Percentiles rank a stretch among this genome's conserved stretches.
phyloP scores from a whole-genome alignment of 2,329 filamentous ascomycete genomes.

The Aspergillus costaricaensis region DNA sequence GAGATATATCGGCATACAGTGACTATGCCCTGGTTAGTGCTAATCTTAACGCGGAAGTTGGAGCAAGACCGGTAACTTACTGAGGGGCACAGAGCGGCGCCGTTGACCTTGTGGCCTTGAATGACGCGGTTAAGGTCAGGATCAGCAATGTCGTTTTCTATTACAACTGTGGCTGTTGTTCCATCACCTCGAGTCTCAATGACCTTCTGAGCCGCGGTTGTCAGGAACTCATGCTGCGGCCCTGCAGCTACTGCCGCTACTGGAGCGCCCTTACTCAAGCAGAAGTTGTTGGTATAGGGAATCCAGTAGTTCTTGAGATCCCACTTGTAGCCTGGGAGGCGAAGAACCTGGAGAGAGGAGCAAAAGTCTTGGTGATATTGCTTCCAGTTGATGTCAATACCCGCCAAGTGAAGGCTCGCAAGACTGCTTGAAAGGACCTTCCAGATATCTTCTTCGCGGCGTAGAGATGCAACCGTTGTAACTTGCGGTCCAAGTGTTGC shows the following conservation, averaged over 20 bases:
- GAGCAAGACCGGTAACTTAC: slow-evolving; percentile 21
- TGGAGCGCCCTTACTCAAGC: slow-evolving; percentile 36
- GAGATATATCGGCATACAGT: slow-evolving; percentile 42
- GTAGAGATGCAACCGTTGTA: slow-evolving; percentile 51
- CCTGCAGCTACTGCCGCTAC: slow-evolving; percentile 16
- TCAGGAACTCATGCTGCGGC: slow-evolving; percentile 27
- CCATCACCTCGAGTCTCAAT: slow-evolving; percentile 31
- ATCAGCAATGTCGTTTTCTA: slow-evolving; percentile 39
- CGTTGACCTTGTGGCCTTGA: slow-evolving; percentile 41
- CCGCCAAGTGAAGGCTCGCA: slow-evolving; percentile 39
- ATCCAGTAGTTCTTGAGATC: slow-evolving; percentile 46
- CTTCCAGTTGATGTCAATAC: slow-evolving; percentile 45
- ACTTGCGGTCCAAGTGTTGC: slow-evolving; percentile 61
- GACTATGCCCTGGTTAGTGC: slow-evolving; percentile 23
- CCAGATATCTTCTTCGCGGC: slow-evolving; percentile 45
- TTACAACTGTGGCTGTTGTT: slow-evolving; percentile 31
- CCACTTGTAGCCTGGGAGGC: slow-evolving; percentile 42
- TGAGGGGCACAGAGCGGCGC: slow-evolving; percentile 37
- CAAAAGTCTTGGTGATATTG: slow-evolving; percentile 48
- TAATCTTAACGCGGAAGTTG: background rate
- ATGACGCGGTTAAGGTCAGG: slow-evolving; percentile 38
- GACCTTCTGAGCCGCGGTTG: slow-evolving; percentile 35
- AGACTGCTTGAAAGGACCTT: slow-evolving; percentile 43
- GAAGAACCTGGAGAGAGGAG: slow-evolving; percentile 33
- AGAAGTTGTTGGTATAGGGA: slow-evolving; percentile 41